Evolutionary conservation across 2,329 filamentous ascomycete genomes (phyloP), one percentile per base, ranked within the genome.

Genomic region (Bipolaris zeicola): DNA sequence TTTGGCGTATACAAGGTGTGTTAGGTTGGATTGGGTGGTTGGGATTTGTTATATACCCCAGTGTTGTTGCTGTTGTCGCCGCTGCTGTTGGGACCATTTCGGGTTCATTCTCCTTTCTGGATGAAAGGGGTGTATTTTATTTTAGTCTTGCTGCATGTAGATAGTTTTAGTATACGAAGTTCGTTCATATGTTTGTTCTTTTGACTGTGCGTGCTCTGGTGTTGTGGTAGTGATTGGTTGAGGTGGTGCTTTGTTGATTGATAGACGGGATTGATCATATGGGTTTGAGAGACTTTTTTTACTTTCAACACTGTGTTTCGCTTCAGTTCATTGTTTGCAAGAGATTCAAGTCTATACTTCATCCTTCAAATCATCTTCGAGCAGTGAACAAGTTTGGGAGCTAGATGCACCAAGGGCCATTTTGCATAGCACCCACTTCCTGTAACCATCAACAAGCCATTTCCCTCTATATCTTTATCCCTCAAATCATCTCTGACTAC

Each of bases 21-120:
- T 2, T 48, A 16, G 34, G 37, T 22, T 41, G 6, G 38, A 13
- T 26, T 52, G 48, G 50, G 50, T 42, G 55, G 52, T 58, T 58
- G 59, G 59, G 59, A 61, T 60, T 53, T 62, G 66, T 56, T 67
- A 67, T 68, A 68, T 68, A 68, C 66, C 66, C 66, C 64, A 50
- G 56, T 48, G 45, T 48, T 38, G 44, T 47, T 47, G 37, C 5
- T 20, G 20, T 38, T 38, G 37, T 39, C 10, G 11, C 4, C n/a
- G 24, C 16, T 44, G 24, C 31, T 44, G n/a, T 36, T 43, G 37
- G 16, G 42, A 24, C 24, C 38, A 22, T 34, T 39, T 61, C 37
- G 36, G 36, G 53, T 58, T 28, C 26, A 55, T 62, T n/a, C 41
- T 24, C n/a, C n/a, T 11, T 20, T 2, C 14, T 31, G 24, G 14